phyloP scores from a whole-genome alignment of 2,329 filamentous ascomycete species.

The Monosporascus sp. region DNA sequence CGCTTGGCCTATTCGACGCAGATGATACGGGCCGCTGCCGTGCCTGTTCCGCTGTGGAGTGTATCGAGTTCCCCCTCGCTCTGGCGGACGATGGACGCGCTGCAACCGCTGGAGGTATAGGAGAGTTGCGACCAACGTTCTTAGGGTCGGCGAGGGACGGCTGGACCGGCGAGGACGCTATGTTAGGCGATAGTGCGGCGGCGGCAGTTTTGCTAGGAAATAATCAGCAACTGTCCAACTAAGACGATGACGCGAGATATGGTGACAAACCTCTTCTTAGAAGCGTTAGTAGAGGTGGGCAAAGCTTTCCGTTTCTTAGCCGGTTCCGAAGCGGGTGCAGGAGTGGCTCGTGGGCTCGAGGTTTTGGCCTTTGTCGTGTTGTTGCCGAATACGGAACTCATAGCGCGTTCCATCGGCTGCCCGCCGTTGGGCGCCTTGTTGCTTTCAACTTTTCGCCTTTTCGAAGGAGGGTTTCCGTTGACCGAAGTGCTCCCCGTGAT shows the following conservation, averaged over 20 bases:
- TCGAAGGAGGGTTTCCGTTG: slow-evolving; percentile 53
- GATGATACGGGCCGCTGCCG: slow-evolving; percentile 54
- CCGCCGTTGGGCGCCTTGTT: slow-evolving; percentile 54
- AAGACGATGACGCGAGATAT: neutral
- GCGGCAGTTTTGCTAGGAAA: slow-evolving; percentile 27
- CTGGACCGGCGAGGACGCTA: slow-evolving; percentile 71
- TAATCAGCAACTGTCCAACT: slow-evolving; percentile 12
- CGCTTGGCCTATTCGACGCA: slow-evolving; percentile 57
- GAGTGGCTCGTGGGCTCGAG: slow-evolving; percentile 64
- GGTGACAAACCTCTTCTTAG: slow-evolving; percentile 69
- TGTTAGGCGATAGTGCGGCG: slow-evolving; percentile 59
- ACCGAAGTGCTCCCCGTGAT: slow-evolving; percentile 52
- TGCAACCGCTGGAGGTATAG: slow-evolving; percentile 46
- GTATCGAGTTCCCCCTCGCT: slow-evolving; percentile 69
- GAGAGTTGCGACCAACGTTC: slow-evolving; percentile 48
- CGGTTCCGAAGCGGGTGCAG: slow-evolving; percentile 48
- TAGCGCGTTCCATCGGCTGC: slow-evolving; percentile 60
- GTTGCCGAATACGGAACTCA: slow-evolving; percentile 51
- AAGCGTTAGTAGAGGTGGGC: slow-evolving; percentile 59
- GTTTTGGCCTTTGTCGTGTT: slow-evolving; percentile 51
- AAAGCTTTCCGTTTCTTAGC: slow-evolving; percentile 69
- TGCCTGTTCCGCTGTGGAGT: slow-evolving; percentile 50
- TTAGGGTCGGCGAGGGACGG: slow-evolving; percentile 61
- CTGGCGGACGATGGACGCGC: slow-evolving; percentile 64
- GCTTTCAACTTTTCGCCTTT: slow-evolving; percentile 80